Evolutionary conservation across 371 early-diverging fungal species (phyloP).

Genomic region (Rozella allomycis): DNA sequence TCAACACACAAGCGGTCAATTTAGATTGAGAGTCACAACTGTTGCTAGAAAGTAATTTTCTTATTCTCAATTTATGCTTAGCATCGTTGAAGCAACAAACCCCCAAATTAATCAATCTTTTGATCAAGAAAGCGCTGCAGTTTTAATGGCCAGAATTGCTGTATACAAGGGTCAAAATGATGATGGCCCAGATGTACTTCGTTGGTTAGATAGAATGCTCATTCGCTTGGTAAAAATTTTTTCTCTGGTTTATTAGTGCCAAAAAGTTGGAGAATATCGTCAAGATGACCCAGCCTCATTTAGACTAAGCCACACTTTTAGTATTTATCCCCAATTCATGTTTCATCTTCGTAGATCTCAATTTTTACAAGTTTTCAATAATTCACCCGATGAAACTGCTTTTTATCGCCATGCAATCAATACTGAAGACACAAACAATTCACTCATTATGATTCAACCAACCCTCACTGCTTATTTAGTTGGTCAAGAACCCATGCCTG

Average conservation of each 20-base stretch:
- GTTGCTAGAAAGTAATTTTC: slow-evolving; percentile 43
- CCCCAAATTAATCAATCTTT: slow-evolving; percentile 79
- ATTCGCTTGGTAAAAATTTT: slow-evolving; percentile 49
- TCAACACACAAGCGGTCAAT: slow-evolving; percentile 79
- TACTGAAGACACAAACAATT: slow-evolving; percentile 82
- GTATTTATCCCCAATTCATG: slow-evolving; percentile 99
- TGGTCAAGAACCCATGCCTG: slow-evolving; percentile 74
- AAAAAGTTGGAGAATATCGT: slow-evolving; percentile 84
- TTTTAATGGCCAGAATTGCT: slow-evolving; percentile 94
- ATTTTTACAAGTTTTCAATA: slow-evolving; percentile 97
- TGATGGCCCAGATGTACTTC: slow-evolving; percentile 92
- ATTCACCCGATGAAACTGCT: slow-evolving; percentile 96
- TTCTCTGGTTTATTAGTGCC: slow-evolving; percentile 28
- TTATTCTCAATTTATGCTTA: slow-evolving; percentile 4
- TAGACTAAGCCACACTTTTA: slow-evolving; percentile 78
- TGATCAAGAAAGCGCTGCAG: slow-evolving; percentile 98
- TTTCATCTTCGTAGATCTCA: slow-evolving; percentile 95
- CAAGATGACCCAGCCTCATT: slow-evolving; percentile 89
- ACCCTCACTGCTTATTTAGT: slow-evolving; percentile 84
- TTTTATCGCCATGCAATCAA: slow-evolving; percentile 88
- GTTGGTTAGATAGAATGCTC: slow-evolving; percentile 97
- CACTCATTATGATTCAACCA: slow-evolving; percentile 97
- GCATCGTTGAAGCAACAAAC: slow-evolving; percentile 67
- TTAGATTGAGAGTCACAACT: slow-evolving; percentile 80
- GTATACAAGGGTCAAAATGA: slow-evolving; percentile 92